Evolutionary conservation across 1,284 basidiomycete species (phyloP).

Genomic region (Afroboletus lepidellus): DNA sequence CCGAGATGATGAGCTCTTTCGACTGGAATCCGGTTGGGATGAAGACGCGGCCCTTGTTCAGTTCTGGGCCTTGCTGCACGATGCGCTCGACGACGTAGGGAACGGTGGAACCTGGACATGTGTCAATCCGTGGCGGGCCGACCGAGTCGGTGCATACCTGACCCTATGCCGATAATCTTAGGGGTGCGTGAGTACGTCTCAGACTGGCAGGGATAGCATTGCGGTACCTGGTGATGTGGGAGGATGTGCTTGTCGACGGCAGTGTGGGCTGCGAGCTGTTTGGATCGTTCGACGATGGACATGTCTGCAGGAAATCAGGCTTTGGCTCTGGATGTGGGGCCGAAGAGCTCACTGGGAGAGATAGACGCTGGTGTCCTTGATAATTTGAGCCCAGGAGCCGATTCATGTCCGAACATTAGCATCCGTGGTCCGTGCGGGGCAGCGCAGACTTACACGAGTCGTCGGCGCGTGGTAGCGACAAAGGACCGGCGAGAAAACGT

Average conservation of each 20-base stretch:
- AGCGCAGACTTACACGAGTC: constrained; percentile 23
- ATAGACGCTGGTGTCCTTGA: constrained; percentile 14
- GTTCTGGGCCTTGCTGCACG: constrained; percentile 74
- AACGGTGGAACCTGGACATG: constrained; percentile 82
- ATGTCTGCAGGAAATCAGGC: constrained; percentile 16
- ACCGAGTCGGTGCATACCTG: constrained; percentile 46
- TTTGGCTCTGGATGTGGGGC: not conserved
- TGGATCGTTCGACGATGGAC: constrained; percentile 69
- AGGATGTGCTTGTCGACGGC: constrained; percentile 91
- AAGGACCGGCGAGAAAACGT: no score
- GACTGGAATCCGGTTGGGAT: constrained; percentile 96
- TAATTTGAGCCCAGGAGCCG: not conserved
- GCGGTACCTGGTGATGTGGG: constrained; percentile 75
- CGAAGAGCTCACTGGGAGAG: constrained; percentile 9
- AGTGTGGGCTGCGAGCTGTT: constrained; percentile 89
- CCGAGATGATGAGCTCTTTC: constrained; percentile 88
- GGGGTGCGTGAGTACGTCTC: constrained; percentile 4
- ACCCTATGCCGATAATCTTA: constrained; percentile 89
- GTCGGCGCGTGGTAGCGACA: constrained; percentile 3
- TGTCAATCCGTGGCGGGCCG: not conserved
- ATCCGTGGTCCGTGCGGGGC: constrained; percentile 2
- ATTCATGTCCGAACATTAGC: not conserved
- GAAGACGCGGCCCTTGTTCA: constrained; percentile 83
- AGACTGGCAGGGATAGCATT: not conserved
- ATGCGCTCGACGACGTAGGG: constrained; percentile 98